These are phyloP conservation scores for Gastrolobium villosum DNA, from an alignment of 306 rosid species.

Conservation along the genomic window DNA sequence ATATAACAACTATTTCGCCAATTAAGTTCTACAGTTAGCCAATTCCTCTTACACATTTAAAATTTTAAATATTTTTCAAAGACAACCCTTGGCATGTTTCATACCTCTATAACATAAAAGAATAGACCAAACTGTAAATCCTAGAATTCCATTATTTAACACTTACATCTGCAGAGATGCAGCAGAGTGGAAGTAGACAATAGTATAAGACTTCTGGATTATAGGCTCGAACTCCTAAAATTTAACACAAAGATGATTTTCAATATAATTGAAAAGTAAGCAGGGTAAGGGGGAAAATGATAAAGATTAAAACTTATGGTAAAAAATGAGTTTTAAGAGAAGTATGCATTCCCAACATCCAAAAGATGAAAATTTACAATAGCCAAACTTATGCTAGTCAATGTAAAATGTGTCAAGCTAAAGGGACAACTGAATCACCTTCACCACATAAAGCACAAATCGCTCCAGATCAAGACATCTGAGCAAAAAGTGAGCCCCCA, in stretches of 20 bases:
- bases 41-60: constrained; percentile 9
- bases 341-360: constrained; percentile 26
- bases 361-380: constrained; percentile 37
- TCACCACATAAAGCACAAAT: constrained; percentile 81
- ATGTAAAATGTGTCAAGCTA: constrained; percentile 35
- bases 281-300: neutral
- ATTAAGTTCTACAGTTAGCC: constrained; percentile 20
- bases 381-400: constrained; percentile 25
- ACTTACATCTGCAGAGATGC: constrained; percentile 97
- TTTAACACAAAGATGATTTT: constrained; percentile 37
- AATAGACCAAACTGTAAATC: constrained; percentile 32
- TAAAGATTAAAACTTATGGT: constrained; percentile 2
- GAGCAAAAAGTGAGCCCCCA: constrained; percentile 96
- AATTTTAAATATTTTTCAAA: constrained; percentile 12
- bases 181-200: constrained; percentile 97
- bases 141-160: constrained; percentile 38
- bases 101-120: constrained; percentile 18
- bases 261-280: constrained; percentile 35
- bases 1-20: constrained; percentile 27
- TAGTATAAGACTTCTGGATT: constrained; percentile 91
- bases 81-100: constrained; percentile 4
- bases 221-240: constrained; percentile 97
- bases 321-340: constrained; percentile 25
- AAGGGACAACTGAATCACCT: constrained; percentile 67
- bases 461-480: constrained; percentile 97